Evolutionary conservation across 2,329 filamentous ascomycete genomes (phyloP).

Genomic region (Talaromyces rugulosus): DNA sequence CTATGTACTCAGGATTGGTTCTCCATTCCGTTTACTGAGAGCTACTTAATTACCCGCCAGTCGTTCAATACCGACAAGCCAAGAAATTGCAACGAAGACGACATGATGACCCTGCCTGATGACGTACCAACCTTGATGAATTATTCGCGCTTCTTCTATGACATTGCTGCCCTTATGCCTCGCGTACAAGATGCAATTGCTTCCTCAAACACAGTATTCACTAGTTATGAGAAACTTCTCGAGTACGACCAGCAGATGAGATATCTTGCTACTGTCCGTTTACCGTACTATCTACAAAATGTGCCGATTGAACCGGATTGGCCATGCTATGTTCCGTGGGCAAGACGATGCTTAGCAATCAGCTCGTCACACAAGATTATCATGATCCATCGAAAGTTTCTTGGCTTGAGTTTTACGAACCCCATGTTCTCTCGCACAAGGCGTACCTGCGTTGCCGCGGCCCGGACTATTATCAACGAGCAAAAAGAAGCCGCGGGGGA

Average conservation of each 20-base stretch:
- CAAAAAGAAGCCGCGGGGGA: not conserved
- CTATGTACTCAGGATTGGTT: slow-evolving; percentile 31
- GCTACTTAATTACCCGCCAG: slow-evolving; percentile 30
- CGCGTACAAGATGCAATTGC: slow-evolving; percentile 34
- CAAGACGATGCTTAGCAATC: not conserved
- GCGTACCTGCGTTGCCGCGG: slow-evolving; percentile 34
- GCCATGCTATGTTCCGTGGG: slow-evolving; percentile 18
- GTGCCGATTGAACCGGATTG: slow-evolving; percentile 20
- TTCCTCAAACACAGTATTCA: slow-evolving; percentile 27
- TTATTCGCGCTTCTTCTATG: slow-evolving; percentile 7
- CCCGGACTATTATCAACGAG: slow-evolving; percentile 30
- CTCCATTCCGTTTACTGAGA: slow-evolving; percentile 32
- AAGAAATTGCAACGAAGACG: slow-evolving; percentile 31
- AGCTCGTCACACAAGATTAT: not conserved
- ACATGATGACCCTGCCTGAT: slow-evolving; percentile 6
- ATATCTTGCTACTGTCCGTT: not conserved
- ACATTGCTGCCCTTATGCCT: slow-evolving; percentile 22
- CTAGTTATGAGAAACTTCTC: slow-evolving; percentile 35
- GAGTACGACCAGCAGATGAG: slow-evolving; percentile 27
- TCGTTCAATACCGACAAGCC: slow-evolving; percentile 31
- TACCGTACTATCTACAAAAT: slow-evolving; percentile 7
- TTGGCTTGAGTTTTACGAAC: slow-evolving; percentile 36
- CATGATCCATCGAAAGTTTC: slow-evolving; percentile 39
- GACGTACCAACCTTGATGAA: slow-evolving; percentile 16
- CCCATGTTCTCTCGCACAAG: slow-evolving; percentile 35